These are phyloP conservation scores for Vigna radiata DNA, from an alignment of 306 rosid species.

Conservation along the genomic window DNA sequence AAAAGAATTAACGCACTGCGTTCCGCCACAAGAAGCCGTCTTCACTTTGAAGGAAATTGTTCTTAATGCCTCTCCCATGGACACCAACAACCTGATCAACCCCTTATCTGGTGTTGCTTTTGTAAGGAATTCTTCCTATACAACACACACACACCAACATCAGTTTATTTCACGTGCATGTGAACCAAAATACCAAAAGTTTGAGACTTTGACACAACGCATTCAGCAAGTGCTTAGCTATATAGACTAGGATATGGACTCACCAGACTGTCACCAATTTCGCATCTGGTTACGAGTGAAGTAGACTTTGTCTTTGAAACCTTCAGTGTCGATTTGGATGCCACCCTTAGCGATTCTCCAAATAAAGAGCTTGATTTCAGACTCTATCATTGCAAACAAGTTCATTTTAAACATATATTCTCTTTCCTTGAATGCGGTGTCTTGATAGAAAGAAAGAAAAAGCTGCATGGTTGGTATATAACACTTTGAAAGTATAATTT, in stretches of 20 bases:
- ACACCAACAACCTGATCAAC: slow-evolving; percentile 72
- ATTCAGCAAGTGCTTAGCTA: neutral
- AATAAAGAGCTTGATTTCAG: slow-evolving; percentile 80
- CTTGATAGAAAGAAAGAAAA: slow-evolving; percentile 23
- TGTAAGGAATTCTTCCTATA: slow-evolving; percentile 86
- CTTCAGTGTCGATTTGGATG: slow-evolving; percentile 68
- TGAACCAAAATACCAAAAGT: slow-evolving; percentile 23
- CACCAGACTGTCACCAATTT: slow-evolving; percentile 92
- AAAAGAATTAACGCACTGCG: slow-evolving; percentile 94
- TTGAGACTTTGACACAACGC: neutral
- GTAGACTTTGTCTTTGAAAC: slow-evolving; percentile 61
- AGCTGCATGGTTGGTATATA: neutral
- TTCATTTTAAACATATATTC: slow-evolving; percentile 14
- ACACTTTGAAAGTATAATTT: neutral
- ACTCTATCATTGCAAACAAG: slow-evolving; percentile 57
- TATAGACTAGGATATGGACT: neutral
- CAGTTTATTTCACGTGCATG: slow-evolving; percentile 29
- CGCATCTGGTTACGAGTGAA: slow-evolving; percentile 70
- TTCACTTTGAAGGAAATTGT: slow-evolving; percentile 95
- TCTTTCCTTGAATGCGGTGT: slow-evolving; percentile 4
- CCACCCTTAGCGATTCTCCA: slow-evolving; percentile 79
- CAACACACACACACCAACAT: slow-evolving; percentile 14
- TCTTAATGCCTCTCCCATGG: slow-evolving; percentile 97
- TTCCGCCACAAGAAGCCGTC: slow-evolving; percentile 99
- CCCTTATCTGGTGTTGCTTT: slow-evolving; percentile 95